Conservation (phyloP, 176 grass and related monocot species). For the Miscanthus lutarioriparius region DNA sequence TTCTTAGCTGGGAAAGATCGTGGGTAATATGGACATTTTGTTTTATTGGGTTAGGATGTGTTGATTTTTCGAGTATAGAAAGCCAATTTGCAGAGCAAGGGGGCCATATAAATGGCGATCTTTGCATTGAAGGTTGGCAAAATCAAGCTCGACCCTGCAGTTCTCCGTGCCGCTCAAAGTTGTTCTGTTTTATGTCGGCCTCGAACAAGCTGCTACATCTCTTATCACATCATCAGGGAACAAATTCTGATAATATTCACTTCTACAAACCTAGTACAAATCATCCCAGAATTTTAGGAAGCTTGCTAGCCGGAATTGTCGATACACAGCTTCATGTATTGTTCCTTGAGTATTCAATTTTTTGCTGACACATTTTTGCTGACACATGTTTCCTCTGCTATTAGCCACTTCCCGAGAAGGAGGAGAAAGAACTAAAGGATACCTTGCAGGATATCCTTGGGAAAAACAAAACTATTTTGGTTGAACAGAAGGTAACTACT, state of each 20-base stretch:
- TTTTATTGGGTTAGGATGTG: neutral
- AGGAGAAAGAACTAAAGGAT: slow-evolving; percentile 88
- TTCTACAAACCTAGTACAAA: neutral
- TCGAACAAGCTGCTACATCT: slow-evolving; percentile 72
- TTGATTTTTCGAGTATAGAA: neutral
- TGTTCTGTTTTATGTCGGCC: slow-evolving; percentile 54
- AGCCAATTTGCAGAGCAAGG: slow-evolving; percentile 73
- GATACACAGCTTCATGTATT: neutral
- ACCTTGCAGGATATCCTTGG: slow-evolving; percentile 79
- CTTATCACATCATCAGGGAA: neutral
- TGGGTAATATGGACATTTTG: neutral
- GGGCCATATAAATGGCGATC: slow-evolving; percentile 41
- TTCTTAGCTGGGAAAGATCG: neutral
- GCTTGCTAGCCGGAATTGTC: neutral
- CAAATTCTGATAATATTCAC: neutral
- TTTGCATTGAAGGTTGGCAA: slow-evolving; percentile 83
- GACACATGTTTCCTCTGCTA: slow-evolving; percentile 13
- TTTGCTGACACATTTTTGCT: slow-evolving; percentile 25
- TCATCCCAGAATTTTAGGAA: neutral
- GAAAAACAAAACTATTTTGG: slow-evolving; percentile 62
- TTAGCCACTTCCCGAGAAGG: slow-evolving; percentile 75
- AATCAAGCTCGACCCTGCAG: slow-evolving; percentile 31
- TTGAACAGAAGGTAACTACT: slow-evolving; percentile 91
- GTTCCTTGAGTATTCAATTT: neutral
- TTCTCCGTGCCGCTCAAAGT: slow-evolving; percentile 63